Evolutionary conservation across 805 yeast species (phyloP).

Genomic region (Yarrowia divulgata): DNA sequence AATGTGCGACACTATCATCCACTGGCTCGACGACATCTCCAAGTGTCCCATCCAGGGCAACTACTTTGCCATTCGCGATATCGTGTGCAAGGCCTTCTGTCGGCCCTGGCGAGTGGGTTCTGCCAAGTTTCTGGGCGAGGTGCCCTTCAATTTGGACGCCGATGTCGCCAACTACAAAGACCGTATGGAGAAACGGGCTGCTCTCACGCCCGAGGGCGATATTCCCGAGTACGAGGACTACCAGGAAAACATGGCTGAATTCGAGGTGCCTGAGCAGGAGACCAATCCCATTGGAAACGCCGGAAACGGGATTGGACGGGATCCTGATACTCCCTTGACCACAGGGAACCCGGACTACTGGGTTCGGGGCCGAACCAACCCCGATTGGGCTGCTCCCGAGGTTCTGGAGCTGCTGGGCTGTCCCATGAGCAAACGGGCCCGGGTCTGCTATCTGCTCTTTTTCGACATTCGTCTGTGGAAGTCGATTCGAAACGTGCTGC

Average conservation of each 20-base stretch:
- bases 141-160: slow-evolving; percentile 5
- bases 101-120: slow-evolving; percentile 68
- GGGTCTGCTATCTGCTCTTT: slow-evolving; percentile 66
- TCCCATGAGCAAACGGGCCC: slow-evolving; percentile 42
- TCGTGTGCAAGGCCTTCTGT: slow-evolving; percentile 65
- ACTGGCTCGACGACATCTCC: slow-evolving; percentile 69
- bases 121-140: slow-evolving; percentile 39
- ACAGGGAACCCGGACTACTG: slow-evolving; percentile 38
- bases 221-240: slow-evolving; percentile 32
- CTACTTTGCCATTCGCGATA: slow-evolving; percentile 56
- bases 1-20: slow-evolving; percentile 73
- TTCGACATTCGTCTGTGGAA: slow-evolving; percentile 80
- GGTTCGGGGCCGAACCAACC: slow-evolving; percentile 17
- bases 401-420: slow-evolving; percentile 36
- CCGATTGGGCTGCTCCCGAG: slow-evolving; percentile 25
- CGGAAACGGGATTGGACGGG: slow-evolving; percentile 11
- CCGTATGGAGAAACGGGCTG: slow-evolving; percentile 29
- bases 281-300: slow-evolving; percentile 2
- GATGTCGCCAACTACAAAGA: slow-evolving; percentile 8
- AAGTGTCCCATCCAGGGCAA: slow-evolving; percentile 61
- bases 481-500: slow-evolving; percentile 61
- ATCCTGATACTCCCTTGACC: slow-evolving; percentile 27
- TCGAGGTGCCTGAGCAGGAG: slow-evolving; percentile 25
- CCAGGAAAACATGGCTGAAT: slow-evolving; percentile 31
- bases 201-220: slow-evolving; percentile 34